Percentiles rank a stretch among this genome's conserved stretches.
phyloP scores from a whole-genome alignment of 1,284 basidiomycete species.

The Sanghuangporus weigelae region DNA sequence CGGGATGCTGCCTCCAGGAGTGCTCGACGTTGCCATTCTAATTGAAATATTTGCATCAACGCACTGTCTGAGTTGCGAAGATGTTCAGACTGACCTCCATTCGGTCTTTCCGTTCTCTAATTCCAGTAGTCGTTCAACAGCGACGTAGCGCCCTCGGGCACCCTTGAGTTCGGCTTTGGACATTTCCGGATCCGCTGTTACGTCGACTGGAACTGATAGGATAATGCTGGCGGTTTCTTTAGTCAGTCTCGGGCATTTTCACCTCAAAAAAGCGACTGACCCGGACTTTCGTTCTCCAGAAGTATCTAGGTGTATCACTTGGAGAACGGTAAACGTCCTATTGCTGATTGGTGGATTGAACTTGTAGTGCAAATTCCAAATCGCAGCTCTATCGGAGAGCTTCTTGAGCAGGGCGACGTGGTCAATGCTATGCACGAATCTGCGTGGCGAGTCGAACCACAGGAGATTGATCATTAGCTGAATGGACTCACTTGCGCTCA shows the following conservation, averaged over 20 bases:
- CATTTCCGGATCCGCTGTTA: slow-evolving; percentile 49
- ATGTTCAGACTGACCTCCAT: slow-evolving; percentile 42
- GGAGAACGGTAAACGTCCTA: slow-evolving; percentile 70
- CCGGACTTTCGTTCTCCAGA: slow-evolving; percentile 44
- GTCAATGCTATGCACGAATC: slow-evolving; percentile 61
- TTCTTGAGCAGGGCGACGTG: slow-evolving; percentile 58
- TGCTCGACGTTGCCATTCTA: slow-evolving; percentile 70
- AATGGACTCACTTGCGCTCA: slow-evolving; percentile 55
- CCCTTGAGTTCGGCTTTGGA: slow-evolving; percentile 59
- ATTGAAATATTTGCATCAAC: neutral
- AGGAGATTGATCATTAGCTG: neutral
- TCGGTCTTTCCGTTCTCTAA: slow-evolving; percentile 60
- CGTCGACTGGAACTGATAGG: slow-evolving; percentile 68
- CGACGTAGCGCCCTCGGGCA: slow-evolving; percentile 64
- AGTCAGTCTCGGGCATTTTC: neutral
- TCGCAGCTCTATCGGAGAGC: slow-evolving; percentile 54
- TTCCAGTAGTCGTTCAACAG: slow-evolving; percentile 61
- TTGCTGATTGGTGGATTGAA: slow-evolving; percentile 66
- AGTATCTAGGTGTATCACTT: slow-evolving; percentile 49
- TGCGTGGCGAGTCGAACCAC: slow-evolving; percentile 25
- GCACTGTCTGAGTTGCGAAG: neutral
- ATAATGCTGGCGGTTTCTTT: slow-evolving; percentile 41
- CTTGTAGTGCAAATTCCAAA: slow-evolving; percentile 71
- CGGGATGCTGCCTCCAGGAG: slow-evolving; percentile 64
- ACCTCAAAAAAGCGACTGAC: slow-evolving; percentile 29